Evolutionary conservation across 2,329 filamentous ascomycete genomes (phyloP).

Genomic region (Trichothecium roseum): DNA sequence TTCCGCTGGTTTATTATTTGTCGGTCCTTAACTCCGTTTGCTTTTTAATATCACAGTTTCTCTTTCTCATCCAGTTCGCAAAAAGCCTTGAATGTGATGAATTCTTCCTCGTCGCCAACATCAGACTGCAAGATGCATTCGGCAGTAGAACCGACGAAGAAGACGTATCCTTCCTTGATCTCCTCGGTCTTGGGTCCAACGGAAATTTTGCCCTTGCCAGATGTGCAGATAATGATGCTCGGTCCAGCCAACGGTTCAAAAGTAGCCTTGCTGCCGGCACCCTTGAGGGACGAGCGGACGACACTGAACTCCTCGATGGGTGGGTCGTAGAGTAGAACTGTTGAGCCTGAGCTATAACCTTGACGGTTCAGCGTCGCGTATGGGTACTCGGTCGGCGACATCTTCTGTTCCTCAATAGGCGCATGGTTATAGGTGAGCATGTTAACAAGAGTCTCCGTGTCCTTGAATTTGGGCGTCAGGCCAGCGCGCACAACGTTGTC

Average conservation of each 20-base stretch:
- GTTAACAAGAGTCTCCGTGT: slow-evolving; percentile 75
- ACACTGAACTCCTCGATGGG: slow-evolving; percentile 96
- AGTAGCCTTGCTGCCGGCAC: slow-evolving; percentile 65
- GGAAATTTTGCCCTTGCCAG: slow-evolving; percentile 70
- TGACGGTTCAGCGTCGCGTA: slow-evolving; percentile 73
- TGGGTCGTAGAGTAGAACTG: slow-evolving; percentile 74
- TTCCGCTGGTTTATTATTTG: slow-evolving; percentile 3
- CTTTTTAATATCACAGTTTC: slow-evolving; percentile 13
- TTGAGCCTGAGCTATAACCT: slow-evolving; percentile 69
- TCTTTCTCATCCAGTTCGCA: slow-evolving; percentile 58
- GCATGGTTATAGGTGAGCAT: slow-evolving; percentile 96
- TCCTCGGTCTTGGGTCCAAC: slow-evolving; percentile 75
- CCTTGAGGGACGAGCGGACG: slow-evolving; percentile 61
- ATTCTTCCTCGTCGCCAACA: slow-evolving; percentile 50
- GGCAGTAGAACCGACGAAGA: slow-evolving; percentile 80
- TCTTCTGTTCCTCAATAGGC: slow-evolving; percentile 90
- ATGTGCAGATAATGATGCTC: slow-evolving; percentile 86
- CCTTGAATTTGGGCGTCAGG: slow-evolving; percentile 98
- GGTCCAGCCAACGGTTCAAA: slow-evolving; percentile 83
- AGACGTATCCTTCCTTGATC: slow-evolving; percentile 63
- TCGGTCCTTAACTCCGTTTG: neutral
- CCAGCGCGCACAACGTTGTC: slow-evolving; percentile 89
- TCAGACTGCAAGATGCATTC: slow-evolving; percentile 68
- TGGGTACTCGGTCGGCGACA: slow-evolving; percentile 74
- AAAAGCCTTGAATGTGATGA: slow-evolving; percentile 88